phyloP scores from a whole-genome alignment of 2,329 filamentous ascomycete genomes.

The Trichoderma asperellum region DNA sequence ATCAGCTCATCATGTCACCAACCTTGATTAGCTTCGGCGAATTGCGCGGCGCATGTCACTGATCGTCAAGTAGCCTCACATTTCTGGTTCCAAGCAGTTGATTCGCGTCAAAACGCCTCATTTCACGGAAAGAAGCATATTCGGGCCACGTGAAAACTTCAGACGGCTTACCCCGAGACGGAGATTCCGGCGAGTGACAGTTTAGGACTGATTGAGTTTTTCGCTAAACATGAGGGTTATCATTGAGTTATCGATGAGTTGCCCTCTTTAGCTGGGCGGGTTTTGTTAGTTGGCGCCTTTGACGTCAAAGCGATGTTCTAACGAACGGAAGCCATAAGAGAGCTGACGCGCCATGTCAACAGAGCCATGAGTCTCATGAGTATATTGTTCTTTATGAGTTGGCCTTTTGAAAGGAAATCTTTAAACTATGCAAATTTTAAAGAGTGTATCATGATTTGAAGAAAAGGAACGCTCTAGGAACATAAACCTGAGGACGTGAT shows the following conservation, averaged over 20 bases:
- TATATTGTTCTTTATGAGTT: neutral
- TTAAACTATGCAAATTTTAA: neutral
- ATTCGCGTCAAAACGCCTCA: neutral
- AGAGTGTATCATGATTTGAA: neutral
- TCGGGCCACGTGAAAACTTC: neutral
- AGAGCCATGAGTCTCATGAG: neutral
- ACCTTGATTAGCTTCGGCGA: neutral
- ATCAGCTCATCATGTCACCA: no score
- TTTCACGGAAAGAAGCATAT: neutral
- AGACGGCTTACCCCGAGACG: neutral
- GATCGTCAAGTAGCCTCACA: neutral
- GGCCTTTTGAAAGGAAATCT: no score
- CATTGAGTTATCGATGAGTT: neutral
- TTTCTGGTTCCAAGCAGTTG: neutral
- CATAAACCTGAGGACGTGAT: no score
- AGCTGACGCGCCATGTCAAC: neutral
- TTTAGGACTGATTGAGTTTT: neutral
- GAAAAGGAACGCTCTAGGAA: neutral
- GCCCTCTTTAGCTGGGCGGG: neutral
- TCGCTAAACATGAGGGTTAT: neutral
- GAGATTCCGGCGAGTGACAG: neutral
- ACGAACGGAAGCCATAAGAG: neutral
- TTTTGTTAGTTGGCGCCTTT: slow-evolving; percentile 3
- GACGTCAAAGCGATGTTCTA: neutral
- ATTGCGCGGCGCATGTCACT: slow-evolving; percentile 1